These are phyloP conservation scores for Tulasnella sp. DNA, from an alignment of 768 basidiomycete genomes.

Conservation along the genomic window DNA sequence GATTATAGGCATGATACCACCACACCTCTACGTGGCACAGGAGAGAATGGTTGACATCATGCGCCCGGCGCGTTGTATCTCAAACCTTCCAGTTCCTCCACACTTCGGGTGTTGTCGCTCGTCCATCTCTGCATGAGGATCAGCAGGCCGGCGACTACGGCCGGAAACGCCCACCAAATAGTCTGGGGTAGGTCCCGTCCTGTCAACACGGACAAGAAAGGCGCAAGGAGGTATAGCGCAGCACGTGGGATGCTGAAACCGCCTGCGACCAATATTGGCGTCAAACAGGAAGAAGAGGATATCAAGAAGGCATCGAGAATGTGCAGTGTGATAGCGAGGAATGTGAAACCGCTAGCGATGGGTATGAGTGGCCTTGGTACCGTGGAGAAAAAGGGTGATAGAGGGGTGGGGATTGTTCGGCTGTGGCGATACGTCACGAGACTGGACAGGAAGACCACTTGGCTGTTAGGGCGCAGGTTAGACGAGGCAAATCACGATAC, in stretches of 20 bases:
- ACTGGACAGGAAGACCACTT: constrained; percentile 2
- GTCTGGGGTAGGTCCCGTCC: constrained; percentile 7
- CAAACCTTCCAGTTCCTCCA: constrained; percentile 8
- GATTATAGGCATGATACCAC: too few species aligned
- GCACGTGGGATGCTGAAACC: neutral
- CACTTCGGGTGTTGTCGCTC: neutral
- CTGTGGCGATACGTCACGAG: neutral
- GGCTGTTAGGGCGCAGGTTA: neutral
- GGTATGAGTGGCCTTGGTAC: constrained; percentile 5
- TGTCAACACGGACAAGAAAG: constrained; percentile 1
- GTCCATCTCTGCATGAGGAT: constrained; percentile 5
- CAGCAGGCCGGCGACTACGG: neutral
- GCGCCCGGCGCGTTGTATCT: constrained; percentile 9
- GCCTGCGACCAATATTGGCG: neutral
- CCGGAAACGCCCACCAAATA: constrained; percentile 10
- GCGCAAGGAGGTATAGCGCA: constrained; percentile 6
- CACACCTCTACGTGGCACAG: too few species aligned
- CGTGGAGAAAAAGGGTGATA: neutral
- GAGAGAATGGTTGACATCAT: neutral
- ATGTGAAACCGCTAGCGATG: neutral
- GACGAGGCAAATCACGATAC: neutral
- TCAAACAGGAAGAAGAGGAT: neutral
- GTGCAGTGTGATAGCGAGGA: constrained; percentile 3
- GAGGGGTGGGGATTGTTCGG: neutral
- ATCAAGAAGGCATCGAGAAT: neutral